Percentiles rank a stretch among this genome's conserved stretches.
Conservation (phyloP, 495 filamentous ascomycete genomes). For the Astrocystis sublimbata region DNA sequence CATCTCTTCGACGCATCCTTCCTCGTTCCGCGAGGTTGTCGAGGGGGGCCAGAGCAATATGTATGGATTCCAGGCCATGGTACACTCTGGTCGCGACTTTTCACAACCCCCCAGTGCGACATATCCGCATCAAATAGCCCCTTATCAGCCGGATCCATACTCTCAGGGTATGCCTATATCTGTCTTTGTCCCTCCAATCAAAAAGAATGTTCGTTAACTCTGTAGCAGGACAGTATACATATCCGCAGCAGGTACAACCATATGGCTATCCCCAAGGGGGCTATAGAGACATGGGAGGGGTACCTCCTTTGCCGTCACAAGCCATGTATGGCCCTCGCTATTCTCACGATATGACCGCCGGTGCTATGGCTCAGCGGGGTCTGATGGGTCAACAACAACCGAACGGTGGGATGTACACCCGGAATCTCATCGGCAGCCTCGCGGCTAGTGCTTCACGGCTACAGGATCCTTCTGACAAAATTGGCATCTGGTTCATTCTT, state of each 20-base stretch:
- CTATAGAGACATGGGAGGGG: slow-evolving; percentile 32
- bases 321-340: slow-evolving; percentile 35
- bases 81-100: slow-evolving; percentile 43
- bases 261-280: slow-evolving; percentile 33
- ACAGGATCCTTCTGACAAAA: slow-evolving; percentile 76
- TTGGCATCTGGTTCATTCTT: slow-evolving; percentile 95
- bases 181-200: slow-evolving; percentile 28
- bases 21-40: slow-evolving; percentile 65
- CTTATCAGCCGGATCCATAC: slow-evolving; percentile 42
- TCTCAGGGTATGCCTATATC: slow-evolving; percentile 39
- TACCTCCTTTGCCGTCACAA: slow-evolving; percentile 35
- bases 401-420: slow-evolving; percentile 86
- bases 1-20: slow-evolving; percentile 79
- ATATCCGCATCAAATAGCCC: slow-evolving; percentile 38
- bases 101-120: slow-evolving; percentile 33
- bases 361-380: slow-evolving; percentile 39
- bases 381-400: slow-evolving; percentile 43
- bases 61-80: slow-evolving; percentile 35
- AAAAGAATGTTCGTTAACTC: slow-evolving; percentile 18
- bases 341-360: slow-evolving; percentile 33
- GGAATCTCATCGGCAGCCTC: slow-evolving; percentile 93
- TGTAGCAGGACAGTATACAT: slow-evolving; percentile 42
- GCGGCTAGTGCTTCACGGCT: slow-evolving; percentile 88
- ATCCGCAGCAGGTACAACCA: slow-evolving; percentile 30
- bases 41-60: slow-evolving; percentile 32